Base-by-base conservation (phyloP, 805 yeast species). In the Metschnikowia lochheadii region DNA sequence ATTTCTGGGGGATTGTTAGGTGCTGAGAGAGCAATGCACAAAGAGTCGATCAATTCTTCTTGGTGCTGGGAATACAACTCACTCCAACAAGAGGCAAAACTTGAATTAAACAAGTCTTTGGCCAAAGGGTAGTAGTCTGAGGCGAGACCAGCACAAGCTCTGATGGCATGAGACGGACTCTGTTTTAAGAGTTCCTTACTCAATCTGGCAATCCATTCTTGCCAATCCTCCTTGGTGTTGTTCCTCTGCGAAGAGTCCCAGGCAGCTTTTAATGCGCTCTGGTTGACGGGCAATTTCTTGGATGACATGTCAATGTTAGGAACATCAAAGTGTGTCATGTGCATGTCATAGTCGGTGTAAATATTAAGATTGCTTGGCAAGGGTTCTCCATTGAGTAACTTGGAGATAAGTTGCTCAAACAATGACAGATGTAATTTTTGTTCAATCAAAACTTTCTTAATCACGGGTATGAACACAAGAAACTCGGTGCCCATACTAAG, bases 1-100 rank as follows among this genome's bases (percentile, higher is more conserved):
- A 94, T 91, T 59, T 94, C 99, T 0, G 99, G 97, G 0, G 97
- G 96, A 56, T 89, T 89, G 58, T 90, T 88, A 3, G 95, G 87
- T 0, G 97, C 87, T 0, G 92, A 87, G 54, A 92, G 72, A 0
- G 98, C 98, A 46, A 85, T 78, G 62, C 96, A 89, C 38, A 94
- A 77, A 2, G 96, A 80, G 57, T 87, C 87, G 2, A 91, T 89
- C 43, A 94, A 75, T 56, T 91, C 97, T 51, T 89, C 96, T 66
- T 89, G 96, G 60, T 89, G 85, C 51, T 86, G 90, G 10, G 91
- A 86, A 60, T 88, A 89, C 20, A 95, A 73, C 60, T 91, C 97
- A 46, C 85, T 81, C 99, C 99, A 94, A 57, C 97, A 91, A 60
- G 96, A 86, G 26, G 94, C 90, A 75, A 94, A 94, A 60, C 96